Percentiles rank a stretch among this genome's conserved stretches.
phyloP scores from a whole-genome alignment of 2,329 filamentous ascomycete genomes.

The Drechslerella dactyloides region DNA sequence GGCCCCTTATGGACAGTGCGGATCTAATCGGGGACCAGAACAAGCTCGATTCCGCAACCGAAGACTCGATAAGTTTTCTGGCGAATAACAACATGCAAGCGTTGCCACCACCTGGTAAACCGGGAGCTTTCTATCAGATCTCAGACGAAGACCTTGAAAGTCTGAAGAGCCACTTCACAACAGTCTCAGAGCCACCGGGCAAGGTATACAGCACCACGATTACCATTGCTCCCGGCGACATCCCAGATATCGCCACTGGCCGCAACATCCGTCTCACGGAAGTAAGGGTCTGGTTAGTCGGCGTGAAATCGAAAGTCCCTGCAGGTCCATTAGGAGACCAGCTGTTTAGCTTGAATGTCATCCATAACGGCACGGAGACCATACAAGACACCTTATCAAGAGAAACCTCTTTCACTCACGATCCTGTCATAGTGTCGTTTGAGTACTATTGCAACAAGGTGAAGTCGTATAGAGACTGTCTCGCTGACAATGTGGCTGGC shows the following conservation, averaged over 20 bases:
- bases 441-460: background rate
- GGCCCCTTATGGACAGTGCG: background rate
- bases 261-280: background rate
- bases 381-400: background rate
- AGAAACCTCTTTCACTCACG: background rate
- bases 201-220: background rate
- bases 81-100: background rate
- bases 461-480: background rate
- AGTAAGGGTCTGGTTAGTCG: background rate
- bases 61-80: background rate
- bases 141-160: background rate
- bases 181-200: background rate
- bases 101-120: background rate
- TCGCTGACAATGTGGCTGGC: background rate
- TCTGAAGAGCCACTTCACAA: background rate
- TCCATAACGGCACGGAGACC: background rate
- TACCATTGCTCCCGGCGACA: background rate
- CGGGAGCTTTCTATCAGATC: background rate
- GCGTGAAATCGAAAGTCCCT: background rate
- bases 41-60: background rate
- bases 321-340: background rate
- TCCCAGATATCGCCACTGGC: background rate
- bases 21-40: background rate
- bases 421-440: background rate
- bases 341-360: background rate